A percentile compares a stretch with the other conserved stretches of the same genome.
Conservation (phyloP, 169 alveolate species). For the Haemoproteus tartakovskyi region DNA sequence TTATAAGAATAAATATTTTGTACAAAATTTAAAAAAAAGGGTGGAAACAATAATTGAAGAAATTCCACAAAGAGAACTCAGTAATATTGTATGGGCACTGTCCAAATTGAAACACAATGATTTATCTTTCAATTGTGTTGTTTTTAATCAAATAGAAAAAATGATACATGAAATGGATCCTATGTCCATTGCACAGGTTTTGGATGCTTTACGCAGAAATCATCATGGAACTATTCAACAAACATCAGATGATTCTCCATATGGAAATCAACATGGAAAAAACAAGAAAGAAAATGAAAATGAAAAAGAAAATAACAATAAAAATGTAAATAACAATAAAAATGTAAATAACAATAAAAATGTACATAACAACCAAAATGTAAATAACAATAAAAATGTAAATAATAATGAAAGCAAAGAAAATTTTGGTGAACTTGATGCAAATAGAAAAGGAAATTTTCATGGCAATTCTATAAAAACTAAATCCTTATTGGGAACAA, state of each 20-base stretch:
- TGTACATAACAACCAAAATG: background rate
- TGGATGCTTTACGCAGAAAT: constrained; percentile 55
- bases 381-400: background rate
- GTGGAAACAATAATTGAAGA: constrained; percentile 37
- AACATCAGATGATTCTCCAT: too few relatives aligned
- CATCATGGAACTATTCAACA: background rate
- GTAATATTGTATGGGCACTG: constrained; percentile 63
- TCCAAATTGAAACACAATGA: constrained; percentile 50
- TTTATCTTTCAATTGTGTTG: constrained; percentile 9
- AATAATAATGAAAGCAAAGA: too few relatives aligned
- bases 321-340: background rate
- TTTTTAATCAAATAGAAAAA: constrained; percentile 16
- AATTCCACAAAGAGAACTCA: constrained; percentile 64
- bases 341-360: background rate
- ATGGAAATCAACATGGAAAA: too few relatives aligned
- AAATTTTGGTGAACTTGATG: background rate
- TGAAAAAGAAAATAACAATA: background rate
- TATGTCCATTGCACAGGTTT: constrained; percentile 66
- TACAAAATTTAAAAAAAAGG: constrained; percentile 36
- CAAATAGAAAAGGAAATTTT: too few relatives aligned
- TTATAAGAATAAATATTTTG: constrained; percentile 19
- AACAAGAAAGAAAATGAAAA: background rate
- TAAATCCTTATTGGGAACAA: background rate
- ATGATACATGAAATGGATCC: constrained; percentile 34
- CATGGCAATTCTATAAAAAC: too few relatives aligned